Evolutionary conservation across 768 basidiomycete genomes (phyloP), one percentile per base, ranked within the genome.

Genomic region (Hericium erinaceus): DNA sequence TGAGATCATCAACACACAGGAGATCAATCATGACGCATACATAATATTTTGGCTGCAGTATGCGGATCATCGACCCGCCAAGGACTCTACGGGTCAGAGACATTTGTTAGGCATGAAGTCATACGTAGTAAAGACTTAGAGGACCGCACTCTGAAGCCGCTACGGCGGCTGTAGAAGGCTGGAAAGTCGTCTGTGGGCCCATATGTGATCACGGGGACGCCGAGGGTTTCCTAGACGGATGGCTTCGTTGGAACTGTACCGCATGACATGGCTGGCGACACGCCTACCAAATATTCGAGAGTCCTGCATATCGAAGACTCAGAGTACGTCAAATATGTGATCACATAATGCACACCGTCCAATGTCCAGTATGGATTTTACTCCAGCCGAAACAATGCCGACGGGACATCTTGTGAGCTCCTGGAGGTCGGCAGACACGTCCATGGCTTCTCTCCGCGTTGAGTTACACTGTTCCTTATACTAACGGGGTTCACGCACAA

Each of bases 281-380:
- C 11, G 66, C 77, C 52, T 66, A 85, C 89, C 57, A 92, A 77
- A 68, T 88, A 89, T 68, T 92, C 89, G 22, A 92, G 73, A 13
- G 89, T 92, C 66, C 89, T 89, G 54, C 16, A 62, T 9, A 8
- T 40, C 16, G 53, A 53, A 54, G 26, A 10, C 22, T 48, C 37
- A 51, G 16, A 9, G 11, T 51, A n/a, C 37, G 33, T 33, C 33
- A 33, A 39, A 1, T 6, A n/a, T 9, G 33, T 46, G 26, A 11
- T 49, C 39, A 59, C 24, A 15, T 40, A 13, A 48, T 26, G 49
- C 73, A 56, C 56, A 83, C 88, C 81, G 80, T 58, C 88, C 88
- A 58, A 98, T 94, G 68, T 99, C 97, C 46, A 99, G 70, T 60
- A 99, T 98, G 0, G 89, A 92, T 69, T 98, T 99, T 18, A 91